A percentile compares a stretch with the other conserved stretches of the same genome.
phyloP scores from a whole-genome alignment of 257 asterid genomes.

The Catharanthus roseus region DNA sequence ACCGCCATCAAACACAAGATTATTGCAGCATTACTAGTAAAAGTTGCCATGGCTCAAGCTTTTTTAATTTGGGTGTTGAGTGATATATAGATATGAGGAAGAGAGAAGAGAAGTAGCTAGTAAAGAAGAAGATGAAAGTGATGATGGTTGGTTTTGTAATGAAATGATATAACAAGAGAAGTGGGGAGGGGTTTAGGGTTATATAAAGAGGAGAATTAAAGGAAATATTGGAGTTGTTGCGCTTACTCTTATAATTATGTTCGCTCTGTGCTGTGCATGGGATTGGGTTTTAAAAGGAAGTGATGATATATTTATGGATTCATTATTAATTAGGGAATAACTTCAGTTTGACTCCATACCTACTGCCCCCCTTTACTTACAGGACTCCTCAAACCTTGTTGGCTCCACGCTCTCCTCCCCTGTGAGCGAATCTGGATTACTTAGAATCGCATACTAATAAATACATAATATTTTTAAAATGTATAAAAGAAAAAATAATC shows the following conservation, averaged over 20 bases:
- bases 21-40: constrained; percentile 8
- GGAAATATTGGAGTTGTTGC: constrained; percentile 51
- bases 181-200: constrained; percentile 11
- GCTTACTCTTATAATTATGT: constrained; percentile 23
- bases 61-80: too few species aligned
- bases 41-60: constrained; percentile 50
- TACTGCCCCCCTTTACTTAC: constrained; percentile 23
- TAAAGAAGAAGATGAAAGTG: not conserved
- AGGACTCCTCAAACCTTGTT: too few species aligned
- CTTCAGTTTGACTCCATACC: constrained; percentile 32
- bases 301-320: not conserved
- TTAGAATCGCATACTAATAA: too few species aligned
- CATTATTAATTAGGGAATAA: not conserved
- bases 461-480: too few species aligned
- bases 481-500: too few species aligned
- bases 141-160: constrained; percentile 3
- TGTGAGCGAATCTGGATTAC: too few species aligned
- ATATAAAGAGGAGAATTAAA: constrained; percentile 23
- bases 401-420: too few species aligned
- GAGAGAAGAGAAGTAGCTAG: not conserved
- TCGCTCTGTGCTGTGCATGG: too few species aligned
- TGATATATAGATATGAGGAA: not conserved
- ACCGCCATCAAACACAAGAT: constrained; percentile 23
- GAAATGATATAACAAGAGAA: constrained; percentile 18
- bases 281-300: too few species aligned